A percentile compares a stretch with the other conserved stretches of the same genome.
phyloP scores from a whole-genome alignment of 805 yeast species.

The Yamadazyma scolyti region DNA sequence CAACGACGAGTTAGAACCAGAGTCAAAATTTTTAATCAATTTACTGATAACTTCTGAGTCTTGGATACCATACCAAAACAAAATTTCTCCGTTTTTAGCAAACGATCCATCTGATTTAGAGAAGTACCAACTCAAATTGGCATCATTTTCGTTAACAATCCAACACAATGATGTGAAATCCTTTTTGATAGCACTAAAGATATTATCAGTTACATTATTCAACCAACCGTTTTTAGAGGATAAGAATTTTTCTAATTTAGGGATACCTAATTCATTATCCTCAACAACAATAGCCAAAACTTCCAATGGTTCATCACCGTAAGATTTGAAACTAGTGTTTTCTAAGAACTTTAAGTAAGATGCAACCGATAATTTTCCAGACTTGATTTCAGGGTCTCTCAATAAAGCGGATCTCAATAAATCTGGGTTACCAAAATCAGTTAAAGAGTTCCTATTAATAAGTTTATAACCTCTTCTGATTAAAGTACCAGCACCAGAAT shows the following conservation, averaged over 20 bases:
- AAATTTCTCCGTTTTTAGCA: constrained; percentile 79
- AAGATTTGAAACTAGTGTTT: constrained; percentile 60
- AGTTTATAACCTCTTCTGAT: constrained; percentile 96
- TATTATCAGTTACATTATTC: constrained; percentile 93
- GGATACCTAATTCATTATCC: constrained; percentile 37
- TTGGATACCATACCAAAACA: constrained; percentile 93
- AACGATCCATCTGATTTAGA: constrained; percentile 92
- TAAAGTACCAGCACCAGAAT: constrained; percentile 98
- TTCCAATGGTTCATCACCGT: constrained; percentile 94
- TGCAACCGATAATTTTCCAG: constrained; percentile 73
- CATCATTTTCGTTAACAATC: constrained; percentile 87
- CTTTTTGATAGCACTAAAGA: constrained; percentile 75
- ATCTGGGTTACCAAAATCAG: constrained; percentile 72
- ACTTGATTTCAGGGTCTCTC: constrained; percentile 70
- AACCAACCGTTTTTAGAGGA: constrained; percentile 94
- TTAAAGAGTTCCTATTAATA: constrained; percentile 62
- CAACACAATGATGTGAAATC: constrained; percentile 77
- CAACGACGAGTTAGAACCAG: constrained; percentile 30
- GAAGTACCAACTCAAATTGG: constrained; percentile 89
- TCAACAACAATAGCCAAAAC: constrained; percentile 79
- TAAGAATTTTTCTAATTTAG: constrained; percentile 79
- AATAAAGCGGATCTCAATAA: constrained; percentile 70
- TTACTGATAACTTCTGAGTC: constrained; percentile 53
- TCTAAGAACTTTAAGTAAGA: constrained; percentile 75
- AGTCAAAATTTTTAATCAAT: constrained; percentile 53